A percentile compares a stretch with the other conserved stretches of the same genome.
Conservation (phyloP, 2,329 filamentous ascomycete species). For the Diplodia intermedia region DNA sequence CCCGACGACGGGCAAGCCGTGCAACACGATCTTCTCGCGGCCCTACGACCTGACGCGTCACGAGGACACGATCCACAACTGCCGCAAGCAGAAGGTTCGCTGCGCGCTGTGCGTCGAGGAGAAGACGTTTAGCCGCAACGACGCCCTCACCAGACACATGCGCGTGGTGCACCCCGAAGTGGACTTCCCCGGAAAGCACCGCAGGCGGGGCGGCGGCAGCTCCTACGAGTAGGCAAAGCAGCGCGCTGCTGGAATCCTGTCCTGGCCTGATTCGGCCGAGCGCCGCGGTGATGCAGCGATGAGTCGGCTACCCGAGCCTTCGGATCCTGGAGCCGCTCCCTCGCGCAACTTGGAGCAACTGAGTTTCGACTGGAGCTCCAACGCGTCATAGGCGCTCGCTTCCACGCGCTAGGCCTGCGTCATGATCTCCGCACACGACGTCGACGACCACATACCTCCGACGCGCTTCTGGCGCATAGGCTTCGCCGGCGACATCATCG, state of each 20-base stretch:
- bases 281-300: conserved; percentile 10
- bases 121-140: conserved; percentile 94
- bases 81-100: conserved; percentile 89
- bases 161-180: conserved; percentile 91
- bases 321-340: conserved; percentile 24
- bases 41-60: conserved; percentile 97
- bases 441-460: conserved; percentile 23
- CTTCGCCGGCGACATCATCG: conserved; percentile 23
- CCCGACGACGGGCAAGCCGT: conserved; percentile 91
- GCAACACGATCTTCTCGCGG: conserved; percentile 90
- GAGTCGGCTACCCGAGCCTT: conserved; percentile 25
- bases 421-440: conserved; percentile 30
- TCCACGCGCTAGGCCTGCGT: conserved; percentile 28
- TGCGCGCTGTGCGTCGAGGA: conserved; percentile 94
- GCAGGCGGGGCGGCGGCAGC: conserved; percentile 48
- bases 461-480: conserved; percentile 10
- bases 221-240: conserved; percentile 23
- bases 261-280: conserved; percentile 16
- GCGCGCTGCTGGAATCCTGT: background rate
- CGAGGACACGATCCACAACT: conserved; percentile 97
- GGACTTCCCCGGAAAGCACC: conserved; percentile 75
- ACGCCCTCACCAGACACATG: conserved; percentile 93
- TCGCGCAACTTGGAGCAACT: conserved; percentile 21
- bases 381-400: conserved; percentile 29
- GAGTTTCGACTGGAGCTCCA: conserved; percentile 16